A percentile compares a stretch with the other conserved stretches of the same genome.
Evolutionary conservation across 139 green algal genomes (phyloP).

Genomic region (Closterium sp.): DNA sequence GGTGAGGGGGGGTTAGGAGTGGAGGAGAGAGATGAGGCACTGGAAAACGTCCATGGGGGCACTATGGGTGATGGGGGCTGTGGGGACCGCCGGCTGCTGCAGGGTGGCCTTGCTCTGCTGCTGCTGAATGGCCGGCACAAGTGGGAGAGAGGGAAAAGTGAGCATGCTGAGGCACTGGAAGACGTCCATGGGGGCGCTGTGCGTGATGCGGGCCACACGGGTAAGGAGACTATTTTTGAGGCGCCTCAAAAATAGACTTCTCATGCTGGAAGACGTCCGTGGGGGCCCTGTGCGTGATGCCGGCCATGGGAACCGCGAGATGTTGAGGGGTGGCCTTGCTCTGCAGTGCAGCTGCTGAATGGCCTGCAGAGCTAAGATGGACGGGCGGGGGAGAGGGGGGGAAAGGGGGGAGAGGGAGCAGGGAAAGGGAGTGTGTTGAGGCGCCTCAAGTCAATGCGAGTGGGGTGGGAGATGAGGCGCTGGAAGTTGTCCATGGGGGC

Average conservation of each 20-base stretch:
- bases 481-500: conserved; percentile 79
- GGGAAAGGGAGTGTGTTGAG: too few relatives aligned
- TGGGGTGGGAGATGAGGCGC: too few relatives aligned
- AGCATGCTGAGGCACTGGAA: conserved; percentile 63
- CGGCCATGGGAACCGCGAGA: too few relatives aligned
- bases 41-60: conserved; percentile 78
- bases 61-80: conserved; percentile 52
- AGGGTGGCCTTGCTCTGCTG: conserved; percentile 46
- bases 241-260: too few relatives aligned
- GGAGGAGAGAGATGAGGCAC: conserved; percentile 51
- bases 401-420: too few relatives aligned
- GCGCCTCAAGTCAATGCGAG: too few relatives aligned
- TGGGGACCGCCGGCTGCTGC: conserved; percentile 21
- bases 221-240: too few relatives aligned
- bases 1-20: neutral
- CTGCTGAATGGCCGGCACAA: neutral
- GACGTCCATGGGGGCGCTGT: conserved; percentile 72
- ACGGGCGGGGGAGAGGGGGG: neutral
- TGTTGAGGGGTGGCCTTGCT: too few relatives aligned
- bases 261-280: conserved; percentile 85
- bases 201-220: conserved; percentile 45
- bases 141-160: too few relatives aligned
- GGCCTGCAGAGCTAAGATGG: conserved; percentile 16
- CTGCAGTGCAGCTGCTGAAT: conserved; percentile 27
- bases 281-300: too few relatives aligned